Conservation (phyloP, 2,329 filamentous ascomycete species). For the Trichoderma sp. region DNA sequence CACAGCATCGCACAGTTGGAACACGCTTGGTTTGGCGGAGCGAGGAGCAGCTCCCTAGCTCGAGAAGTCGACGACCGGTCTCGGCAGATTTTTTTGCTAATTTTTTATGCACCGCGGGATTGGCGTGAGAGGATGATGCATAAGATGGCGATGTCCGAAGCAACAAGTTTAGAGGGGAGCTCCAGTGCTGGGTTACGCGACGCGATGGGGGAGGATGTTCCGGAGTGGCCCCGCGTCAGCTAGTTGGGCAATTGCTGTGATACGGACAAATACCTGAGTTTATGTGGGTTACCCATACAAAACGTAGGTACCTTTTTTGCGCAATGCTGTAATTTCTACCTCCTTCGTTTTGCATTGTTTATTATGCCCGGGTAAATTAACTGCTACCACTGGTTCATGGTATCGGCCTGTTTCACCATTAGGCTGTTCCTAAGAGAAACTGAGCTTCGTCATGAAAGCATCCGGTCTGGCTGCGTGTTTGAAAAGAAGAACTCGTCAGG, state of each 20-base stretch:
- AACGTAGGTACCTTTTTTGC: background rate
- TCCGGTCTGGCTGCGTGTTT: background rate
- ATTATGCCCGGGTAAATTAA: background rate
- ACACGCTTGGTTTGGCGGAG: slow-evolving; percentile 5
- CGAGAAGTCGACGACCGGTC: slow-evolving; percentile 1
- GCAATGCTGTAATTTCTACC: background rate
- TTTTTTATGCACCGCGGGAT: background rate
- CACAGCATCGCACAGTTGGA: slow-evolving; percentile 27
- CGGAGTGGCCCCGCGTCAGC: slow-evolving; percentile 18
- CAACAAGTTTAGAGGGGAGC: slow-evolving; percentile 19
- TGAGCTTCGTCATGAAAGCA: background rate
- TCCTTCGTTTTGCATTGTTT: background rate
- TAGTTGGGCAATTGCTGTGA: background rate
- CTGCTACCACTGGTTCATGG: background rate
- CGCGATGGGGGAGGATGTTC: slow-evolving; percentile 13
- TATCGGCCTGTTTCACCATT: background rate
- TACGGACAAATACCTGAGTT: background rate
- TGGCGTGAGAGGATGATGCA: slow-evolving; percentile 16
- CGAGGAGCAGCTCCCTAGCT: background rate
- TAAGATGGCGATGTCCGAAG: slow-evolving; percentile 3
- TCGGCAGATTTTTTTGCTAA: slow-evolving; percentile 4
- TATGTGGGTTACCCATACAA: background rate
- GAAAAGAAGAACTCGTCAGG: no score
- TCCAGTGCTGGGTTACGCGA: slow-evolving; percentile 18
- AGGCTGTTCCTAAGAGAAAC: background rate